Base-by-base conservation (phyloP, 306 rosid genomes). In the Dalbergia cochinchinensis region DNA sequence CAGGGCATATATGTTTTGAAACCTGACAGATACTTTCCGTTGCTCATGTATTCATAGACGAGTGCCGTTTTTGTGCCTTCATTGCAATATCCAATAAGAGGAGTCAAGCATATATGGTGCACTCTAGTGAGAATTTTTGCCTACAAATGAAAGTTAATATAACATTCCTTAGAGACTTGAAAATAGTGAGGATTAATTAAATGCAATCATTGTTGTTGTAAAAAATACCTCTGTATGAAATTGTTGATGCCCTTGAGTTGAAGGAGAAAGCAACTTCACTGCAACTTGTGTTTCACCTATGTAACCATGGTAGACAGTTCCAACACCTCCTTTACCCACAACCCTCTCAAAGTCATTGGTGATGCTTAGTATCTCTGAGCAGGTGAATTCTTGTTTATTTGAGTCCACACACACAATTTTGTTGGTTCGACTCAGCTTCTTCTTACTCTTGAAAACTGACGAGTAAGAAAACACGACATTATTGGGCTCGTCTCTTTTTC, bases 271-370 rank as follows among this genome's bases (percentile, higher is more conserved):
- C 82, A 86, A 78, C 73, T 88, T 84, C 9, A 86, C 86, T 31
- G 88, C 87, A 57, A 88, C 82, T 79, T 86, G 77, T 33, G 22
- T 79, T 13, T 82, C 59, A 41, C 62, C 80, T 34, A 79, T 41
- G 61, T 34, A 62, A 14, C 92, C 92, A 37, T 65, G 51, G 35
- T 84, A 86, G 39, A 86, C 92, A 51, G 69, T 82, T 78, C 92
- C 90, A 59, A 86, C 82, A 62, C 88, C 92, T 62, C 90, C 92
- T 80, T 70, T 86, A 1, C 87, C 90, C 39, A 86, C 18, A 22
- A 69, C 60, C 37, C 22, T 80, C 82, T 71, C 82, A 51, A 84
- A 86, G 61, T 88, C 86, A 41, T 81, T 79, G 7, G 92, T 86
- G 19, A 88, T 84, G 33, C 73, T 33, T 15, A 78, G 68, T 53